Base-by-base conservation (phyloP, 306 rosid genomes). In the Pterocarpus macrocarpus region DNA sequence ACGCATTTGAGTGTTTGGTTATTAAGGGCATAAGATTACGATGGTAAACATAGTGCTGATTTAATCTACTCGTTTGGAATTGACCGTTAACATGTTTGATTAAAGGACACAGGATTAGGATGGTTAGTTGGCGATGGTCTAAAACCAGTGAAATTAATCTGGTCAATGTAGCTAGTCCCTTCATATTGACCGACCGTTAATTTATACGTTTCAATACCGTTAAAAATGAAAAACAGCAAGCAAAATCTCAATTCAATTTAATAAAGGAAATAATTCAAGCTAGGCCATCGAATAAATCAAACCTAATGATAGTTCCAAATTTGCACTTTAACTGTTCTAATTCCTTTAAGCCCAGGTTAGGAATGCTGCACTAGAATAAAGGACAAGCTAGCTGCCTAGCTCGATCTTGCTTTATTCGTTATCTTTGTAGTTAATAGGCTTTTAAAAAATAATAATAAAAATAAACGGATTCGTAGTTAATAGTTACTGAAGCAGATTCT, bases 341-440 rank as follows among this genome's bases (percentile, higher is more conserved):
- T 63, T 33, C 16, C 16, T 33, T 33, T 64, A 28, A 34, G 22
- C 10, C 41, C 28, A 14, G 1, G 10, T 7, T 5, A 13, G 0
- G 0, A 11, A 62, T 62, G 67, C 67, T 62, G 67, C 67, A 10
- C 67, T 62, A 35, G 22, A 64, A 64, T 64, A 34, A 64, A 64
- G 17, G 32, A 64, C 2, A 28, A 57, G 69, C 45, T 34, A 10
- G 6, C 6, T 43, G 0, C 47, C 6, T 17, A 57, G 69, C 22
- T 34, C 5, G 35, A 5, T 14, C 38, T 14, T 33, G 45, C 41
- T 64, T 64, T 64, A 64, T 28, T 10, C 66, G 22, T 14, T 33
- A 32, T 33, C 15, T 50, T 49, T 16, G 2, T 49, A 4, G 15
- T 49, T 49, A 43, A 43, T 38, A 22, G 28, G 28, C 28, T 1